Conservation (phyloP, 495 filamentous ascomycete species). For the Lasiosphaeria miniovina region DNA sequence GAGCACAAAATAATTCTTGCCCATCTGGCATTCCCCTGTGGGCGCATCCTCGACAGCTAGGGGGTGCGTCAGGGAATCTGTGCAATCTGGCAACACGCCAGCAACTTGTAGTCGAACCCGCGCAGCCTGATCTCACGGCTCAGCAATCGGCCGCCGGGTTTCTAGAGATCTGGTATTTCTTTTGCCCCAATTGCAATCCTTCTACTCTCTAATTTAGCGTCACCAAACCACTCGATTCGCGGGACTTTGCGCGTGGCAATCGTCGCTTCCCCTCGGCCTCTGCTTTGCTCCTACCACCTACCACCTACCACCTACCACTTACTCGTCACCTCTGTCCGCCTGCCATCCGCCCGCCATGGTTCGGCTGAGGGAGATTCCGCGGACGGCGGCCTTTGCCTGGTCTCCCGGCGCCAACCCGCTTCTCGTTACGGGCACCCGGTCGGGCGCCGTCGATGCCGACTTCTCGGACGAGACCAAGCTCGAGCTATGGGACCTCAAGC, state of each 20-base stretch:
- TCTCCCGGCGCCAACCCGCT: constrained; percentile 74
- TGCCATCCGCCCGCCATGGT: constrained; percentile 65
- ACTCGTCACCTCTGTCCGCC: constrained; percentile 6
- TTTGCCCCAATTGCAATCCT: constrained; percentile 19
- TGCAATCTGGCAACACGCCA: constrained; percentile 37
- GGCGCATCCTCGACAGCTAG: constrained; percentile 20
- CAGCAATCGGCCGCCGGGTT: constrained; percentile 21
- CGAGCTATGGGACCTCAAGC: constrained; percentile 89
- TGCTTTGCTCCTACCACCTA: not conserved
- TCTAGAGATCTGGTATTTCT: constrained; percentile 13
- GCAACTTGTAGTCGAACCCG: constrained; percentile 16
- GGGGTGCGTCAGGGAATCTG: constrained; percentile 7
- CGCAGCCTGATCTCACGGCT: constrained; percentile 19
- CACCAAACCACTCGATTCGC: not conserved
- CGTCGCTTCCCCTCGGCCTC: no score
- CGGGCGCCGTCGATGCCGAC: constrained; percentile 91
- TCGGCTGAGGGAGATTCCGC: constrained; percentile 86
- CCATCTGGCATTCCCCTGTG: constrained; percentile 17
- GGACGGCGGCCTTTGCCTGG: constrained; percentile 97
- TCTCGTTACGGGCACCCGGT: constrained; percentile 91
- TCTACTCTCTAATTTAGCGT: constrained; percentile 2
- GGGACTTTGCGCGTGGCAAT: no score
- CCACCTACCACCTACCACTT: constrained; percentile 5
- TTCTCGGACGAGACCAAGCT: constrained; percentile 97
- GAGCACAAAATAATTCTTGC: constrained; percentile 1